A percentile compares a stretch with the other conserved stretches of the same genome.
Evolutionary conservation across 305 asterid genomes (phyloP).

Genomic region (Rubia balearica): DNA sequence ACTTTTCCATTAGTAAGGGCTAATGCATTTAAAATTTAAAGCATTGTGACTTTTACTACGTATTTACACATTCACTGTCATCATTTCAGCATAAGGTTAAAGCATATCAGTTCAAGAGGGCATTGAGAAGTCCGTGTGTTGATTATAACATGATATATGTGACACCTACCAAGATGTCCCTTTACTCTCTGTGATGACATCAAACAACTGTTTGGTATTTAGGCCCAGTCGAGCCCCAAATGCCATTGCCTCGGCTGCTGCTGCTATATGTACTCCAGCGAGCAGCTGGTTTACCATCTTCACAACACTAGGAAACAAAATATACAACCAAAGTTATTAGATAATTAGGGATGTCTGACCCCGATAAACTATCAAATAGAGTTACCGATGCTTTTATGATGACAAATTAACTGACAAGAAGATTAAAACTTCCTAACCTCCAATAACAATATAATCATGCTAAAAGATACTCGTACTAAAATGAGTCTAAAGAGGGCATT

Average conservation of each 20-base stretch:
- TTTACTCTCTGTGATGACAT: slow-evolving; percentile 53
- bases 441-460: slow-evolving; percentile 8
- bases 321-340: slow-evolving; percentile 1
- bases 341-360: background rate
- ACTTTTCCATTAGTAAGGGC: background rate
- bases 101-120: background rate
- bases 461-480: slow-evolving; percentile 9
- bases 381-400: slow-evolving; percentile 1
- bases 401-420: slow-evolving; percentile 12
- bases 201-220: slow-evolving; percentile 67
- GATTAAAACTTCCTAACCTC: background rate
- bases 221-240: slow-evolving; percentile 89
- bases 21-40: background rate
- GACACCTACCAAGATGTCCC: slow-evolving; percentile 84
- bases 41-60: background rate
- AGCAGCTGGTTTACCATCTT: slow-evolving; percentile 98
- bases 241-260: slow-evolving; percentile 97
- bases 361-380: background rate
- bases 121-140: background rate
- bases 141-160: background rate
- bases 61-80: background rate
- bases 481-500: slow-evolving; percentile 19
- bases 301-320: slow-evolving; percentile 51
- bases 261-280: slow-evolving; percentile 98
- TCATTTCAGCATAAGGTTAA: background rate